phyloP scores from a whole-genome alignment of 2,329 filamentous ascomycete genomes.

The Aspergillus udagawae region DNA sequence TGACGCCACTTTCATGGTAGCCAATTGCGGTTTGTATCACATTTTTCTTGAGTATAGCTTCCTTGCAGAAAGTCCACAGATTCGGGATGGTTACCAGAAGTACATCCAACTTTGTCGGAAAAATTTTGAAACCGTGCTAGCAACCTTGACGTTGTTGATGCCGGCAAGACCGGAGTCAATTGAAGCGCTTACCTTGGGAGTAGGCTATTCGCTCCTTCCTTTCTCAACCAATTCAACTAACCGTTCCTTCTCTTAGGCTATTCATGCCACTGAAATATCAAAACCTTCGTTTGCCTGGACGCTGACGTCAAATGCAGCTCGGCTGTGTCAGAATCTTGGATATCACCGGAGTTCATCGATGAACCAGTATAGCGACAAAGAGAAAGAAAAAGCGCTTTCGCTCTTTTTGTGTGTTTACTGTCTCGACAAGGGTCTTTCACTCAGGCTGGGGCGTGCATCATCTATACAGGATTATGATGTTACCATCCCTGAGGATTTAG shows the following conservation, averaged over 20 bases:
- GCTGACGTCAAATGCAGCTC: conserved; percentile 56
- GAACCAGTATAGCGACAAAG: conserved; percentile 17
- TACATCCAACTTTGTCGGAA: conserved; percentile 36
- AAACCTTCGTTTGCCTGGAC: conserved; percentile 63
- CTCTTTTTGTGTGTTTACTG: conserved; percentile 60
- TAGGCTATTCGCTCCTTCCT: conserved; percentile 30
- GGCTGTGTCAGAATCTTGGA: conserved; percentile 60
- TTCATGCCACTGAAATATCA: conserved; percentile 60
- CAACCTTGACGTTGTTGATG: conserved; percentile 53
- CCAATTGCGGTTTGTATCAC: conserved; percentile 37
- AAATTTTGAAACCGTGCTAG: conserved; percentile 45
- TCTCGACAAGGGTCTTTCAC: conserved; percentile 55
- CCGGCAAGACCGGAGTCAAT: conserved; percentile 55
- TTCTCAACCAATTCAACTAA: conserved; percentile 3
- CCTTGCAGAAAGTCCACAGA: conserved; percentile 14
- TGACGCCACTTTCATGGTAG: conserved; percentile 36
- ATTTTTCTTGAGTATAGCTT: conserved; percentile 33
- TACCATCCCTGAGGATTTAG: conserved; percentile 38
- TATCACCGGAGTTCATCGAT: conserved; percentile 46
- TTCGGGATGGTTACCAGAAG: conserved; percentile 23
- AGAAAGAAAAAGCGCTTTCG: conserved; percentile 31
- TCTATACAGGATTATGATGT: conserved; percentile 60
- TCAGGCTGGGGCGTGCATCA: conserved; percentile 57
- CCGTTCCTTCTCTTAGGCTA: conserved; percentile 38
- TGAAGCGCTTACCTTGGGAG: conserved; percentile 57